phyloP scores from a whole-genome alignment of 768 basidiomycete species.

The Auricularia heimuer region DNA sequence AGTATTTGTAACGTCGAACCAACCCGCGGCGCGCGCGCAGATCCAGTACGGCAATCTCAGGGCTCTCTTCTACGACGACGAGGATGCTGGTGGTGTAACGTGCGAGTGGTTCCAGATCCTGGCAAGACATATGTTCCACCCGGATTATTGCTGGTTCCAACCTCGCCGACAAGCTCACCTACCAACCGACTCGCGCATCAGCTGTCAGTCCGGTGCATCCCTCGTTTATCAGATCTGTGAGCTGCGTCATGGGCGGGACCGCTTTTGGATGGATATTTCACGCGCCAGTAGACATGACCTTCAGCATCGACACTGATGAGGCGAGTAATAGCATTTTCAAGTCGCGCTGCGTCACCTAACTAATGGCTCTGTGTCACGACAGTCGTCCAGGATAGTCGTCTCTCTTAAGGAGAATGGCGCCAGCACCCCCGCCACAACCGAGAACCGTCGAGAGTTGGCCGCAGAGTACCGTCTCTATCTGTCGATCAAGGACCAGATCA shows the following conservation, averaged over 20 bases:
- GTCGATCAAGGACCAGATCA: slow-evolving; percentile 93
- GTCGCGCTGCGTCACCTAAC: slow-evolving; percentile 3
- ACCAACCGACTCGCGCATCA: slow-evolving; percentile 91
- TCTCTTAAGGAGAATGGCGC: slow-evolving; percentile 82
- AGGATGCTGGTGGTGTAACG: slow-evolving; percentile 96
- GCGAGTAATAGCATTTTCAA: slow-evolving; percentile 41
- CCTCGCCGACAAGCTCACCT: slow-evolving; percentile 88
- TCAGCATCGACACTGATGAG: too few relatives aligned
- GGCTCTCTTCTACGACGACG: slow-evolving; percentile 92
- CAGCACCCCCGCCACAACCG: slow-evolving; percentile 79
- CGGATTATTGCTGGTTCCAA: slow-evolving; percentile 96
- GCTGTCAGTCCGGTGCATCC: slow-evolving; percentile 93
- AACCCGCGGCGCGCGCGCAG: slow-evolving; percentile 54
- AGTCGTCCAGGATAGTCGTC: slow-evolving; percentile 35
- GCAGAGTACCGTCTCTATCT: slow-evolving; percentile 89
- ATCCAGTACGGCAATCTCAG: slow-evolving; percentile 97
- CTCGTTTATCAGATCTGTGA: slow-evolving; percentile 97
- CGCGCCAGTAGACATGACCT: slow-evolving; percentile 80
- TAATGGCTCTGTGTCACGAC: slow-evolving; percentile 76
- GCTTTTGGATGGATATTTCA: slow-evolving; percentile 97
- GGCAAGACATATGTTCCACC: slow-evolving; percentile 97
- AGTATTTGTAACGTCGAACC: slow-evolving; percentile 75
- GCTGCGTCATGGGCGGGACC: slow-evolving; percentile 94
- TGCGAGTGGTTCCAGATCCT: slow-evolving; percentile 98
- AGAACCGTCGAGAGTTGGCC: slow-evolving; percentile 94